A percentile compares a stretch with the other conserved stretches of the same genome.
These are phyloP conservation scores for Claviceps monticola DNA, from an alignment of 2,329 filamentous ascomycete species.

Conservation along the genomic window DNA sequence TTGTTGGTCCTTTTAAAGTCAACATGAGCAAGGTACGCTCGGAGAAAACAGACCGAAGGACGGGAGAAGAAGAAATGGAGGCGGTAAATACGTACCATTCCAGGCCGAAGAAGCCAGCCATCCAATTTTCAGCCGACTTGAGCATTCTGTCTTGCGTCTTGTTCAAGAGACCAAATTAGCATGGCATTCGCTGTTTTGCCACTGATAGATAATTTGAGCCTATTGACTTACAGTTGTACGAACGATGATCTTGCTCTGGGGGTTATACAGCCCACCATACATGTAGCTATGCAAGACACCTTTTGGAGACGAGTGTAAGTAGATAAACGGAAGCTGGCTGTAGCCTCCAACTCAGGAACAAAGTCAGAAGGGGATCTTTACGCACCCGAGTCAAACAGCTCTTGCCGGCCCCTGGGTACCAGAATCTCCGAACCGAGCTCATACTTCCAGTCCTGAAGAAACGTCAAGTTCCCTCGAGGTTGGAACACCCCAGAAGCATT, in stretches of 20 bases:
- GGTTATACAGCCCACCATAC: conserved; percentile 58
- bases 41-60: not conserved
- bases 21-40: not conserved
- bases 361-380: not conserved
- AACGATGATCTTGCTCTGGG: conserved; percentile 57
- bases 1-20: conserved; percentile 40
- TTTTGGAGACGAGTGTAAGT: conserved; percentile 8
- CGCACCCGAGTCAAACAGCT: conserved; percentile 51
- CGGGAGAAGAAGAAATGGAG: not conserved
- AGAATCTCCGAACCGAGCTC: conserved; percentile 57
- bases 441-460: conserved; percentile 57
- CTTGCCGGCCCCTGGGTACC: conserved; percentile 57
- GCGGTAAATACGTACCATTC: conserved; percentile 34
- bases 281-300: conserved; percentile 59
- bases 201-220: not conserved
- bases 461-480: conserved; percentile 45
- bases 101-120: conserved; percentile 66
- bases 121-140: conserved; percentile 63
- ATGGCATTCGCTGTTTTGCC: not conserved
- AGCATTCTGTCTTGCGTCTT: conserved; percentile 63
- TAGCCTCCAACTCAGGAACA: not conserved
- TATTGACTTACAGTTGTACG: conserved; percentile 42
- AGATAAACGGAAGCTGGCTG: not conserved
- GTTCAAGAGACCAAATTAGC: conserved; percentile 2
- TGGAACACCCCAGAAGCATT: conserved; percentile 38